Evolutionary conservation across 306 rosid genomes (phyloP), one percentile per base, ranked within the genome.

Genomic region (Trifolium subterraneum): DNA sequence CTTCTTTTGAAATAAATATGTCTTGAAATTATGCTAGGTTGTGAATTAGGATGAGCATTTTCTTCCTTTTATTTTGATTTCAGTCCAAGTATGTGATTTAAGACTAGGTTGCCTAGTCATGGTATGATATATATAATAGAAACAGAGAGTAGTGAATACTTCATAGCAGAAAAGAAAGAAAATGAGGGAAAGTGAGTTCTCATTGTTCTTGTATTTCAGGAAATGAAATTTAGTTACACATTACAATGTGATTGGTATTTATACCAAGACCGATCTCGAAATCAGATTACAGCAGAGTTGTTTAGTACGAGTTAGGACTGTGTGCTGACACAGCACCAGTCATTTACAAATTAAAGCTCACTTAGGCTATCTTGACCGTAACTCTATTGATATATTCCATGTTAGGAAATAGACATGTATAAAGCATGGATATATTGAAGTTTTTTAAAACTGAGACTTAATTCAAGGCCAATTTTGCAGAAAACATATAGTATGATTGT

Each of bases 21-120:
- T 10, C 31, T 50, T 63, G 47, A 68, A 20, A 2, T 75, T 52
- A 10, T 73, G 54, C 10, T 71, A 23, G 47, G 25, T 38, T 56
- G 55, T 27, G 59, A 77, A 56, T 52, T 56, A 66, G 68, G 69
- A 78, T 59, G 47, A 50, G n/a, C 1, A 14, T 51, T 74, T 41
- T 54, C 44, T 36, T 42, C 20, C 25, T 68, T 72, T 44, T 20
- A 16, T 68, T 68, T 76, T 71, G 35, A 52, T 60, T 67, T 64
- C 60, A 44, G 56, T 61, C 18, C 54, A 25, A 51, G 9, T 45
- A 33, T 52, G 73, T 25, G 70, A 65, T 67, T 48, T 51, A 51
- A 51, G 58, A 8, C 2, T 52, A 5, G 29, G 29, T 19, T 52
- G 7, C 60, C 14, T 52, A 19, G 29, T 52, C 29, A 10, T 20